A percentile compares a stretch with the other conserved stretches of the same genome.
phyloP scores from a whole-genome alignment of 495 filamentous ascomycete species.

The Chaetomium cochliodes region DNA sequence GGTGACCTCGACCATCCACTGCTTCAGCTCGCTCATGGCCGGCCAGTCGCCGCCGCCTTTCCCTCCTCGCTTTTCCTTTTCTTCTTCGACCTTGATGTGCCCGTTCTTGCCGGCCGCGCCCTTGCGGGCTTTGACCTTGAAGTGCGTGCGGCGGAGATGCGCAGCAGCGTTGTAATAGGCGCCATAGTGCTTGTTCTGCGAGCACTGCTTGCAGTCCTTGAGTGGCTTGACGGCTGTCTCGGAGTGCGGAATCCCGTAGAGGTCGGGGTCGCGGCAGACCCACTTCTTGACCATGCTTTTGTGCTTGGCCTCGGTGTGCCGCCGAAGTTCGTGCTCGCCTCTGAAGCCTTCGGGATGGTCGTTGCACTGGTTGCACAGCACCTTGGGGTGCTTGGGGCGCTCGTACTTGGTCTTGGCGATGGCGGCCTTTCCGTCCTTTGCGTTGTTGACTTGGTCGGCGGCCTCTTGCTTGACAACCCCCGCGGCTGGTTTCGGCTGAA shows the following conservation, averaged over 20 bases:
- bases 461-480: constrained; percentile 27
- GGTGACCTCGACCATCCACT: constrained; percentile 74
- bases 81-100: constrained; percentile 38
- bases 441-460: constrained; percentile 26
- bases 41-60: constrained; percentile 83
- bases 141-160: constrained; percentile 87
- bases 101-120: constrained; percentile 40
- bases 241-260: constrained; percentile 37
- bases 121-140: constrained; percentile 54
- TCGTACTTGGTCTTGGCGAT: constrained; percentile 70
- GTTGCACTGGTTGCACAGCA: constrained; percentile 70
- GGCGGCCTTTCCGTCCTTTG: constrained; percentile 48
- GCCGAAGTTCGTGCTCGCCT: constrained; percentile 87
- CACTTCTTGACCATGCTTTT: constrained; percentile 71
- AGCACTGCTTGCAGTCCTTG: constrained; percentile 84
- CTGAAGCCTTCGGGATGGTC: constrained; percentile 84
- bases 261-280: constrained; percentile 58
- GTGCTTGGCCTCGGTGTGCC: constrained; percentile 82
- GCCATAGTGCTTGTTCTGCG: constrained; percentile 73
- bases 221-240: constrained; percentile 62
- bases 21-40: constrained; percentile 74
- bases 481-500: constrained; percentile 43
- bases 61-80: constrained; percentile 66
- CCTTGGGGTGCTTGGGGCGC: constrained; percentile 73
- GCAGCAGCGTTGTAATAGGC: constrained; percentile 96